Percentiles rank a stretch among this genome's conserved stretches.
These are phyloP conservation scores for Pseudopyrenochaeta lycopersici DNA, from an alignment of 2,329 filamentous ascomycete genomes.

Conservation along the genomic window DNA sequence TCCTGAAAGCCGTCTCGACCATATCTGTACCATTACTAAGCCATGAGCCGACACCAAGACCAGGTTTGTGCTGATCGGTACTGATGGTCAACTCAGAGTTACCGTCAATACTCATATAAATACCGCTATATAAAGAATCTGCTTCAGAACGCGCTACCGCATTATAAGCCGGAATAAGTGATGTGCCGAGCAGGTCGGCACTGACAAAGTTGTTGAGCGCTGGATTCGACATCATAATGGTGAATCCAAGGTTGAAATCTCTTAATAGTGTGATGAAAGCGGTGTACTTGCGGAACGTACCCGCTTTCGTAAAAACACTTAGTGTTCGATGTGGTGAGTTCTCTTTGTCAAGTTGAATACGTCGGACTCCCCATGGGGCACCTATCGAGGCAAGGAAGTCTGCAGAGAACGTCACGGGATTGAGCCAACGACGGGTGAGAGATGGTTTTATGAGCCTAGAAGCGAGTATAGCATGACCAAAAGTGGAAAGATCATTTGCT, in stretches of 20 bases:
- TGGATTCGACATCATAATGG: conserved; percentile 43
- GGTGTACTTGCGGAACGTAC: conserved; percentile 54
- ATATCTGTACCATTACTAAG: conserved; percentile 45
- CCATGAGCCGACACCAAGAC: conserved; percentile 41
- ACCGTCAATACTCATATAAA: conserved; percentile 25
- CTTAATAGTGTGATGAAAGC: conserved; percentile 53
- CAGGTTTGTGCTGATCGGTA: conserved; percentile 33
- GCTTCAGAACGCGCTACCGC: conserved; percentile 41
- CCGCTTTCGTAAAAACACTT: conserved; percentile 55
- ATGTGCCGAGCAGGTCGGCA: conserved; percentile 18
- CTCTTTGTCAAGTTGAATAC: conserved; percentile 21
- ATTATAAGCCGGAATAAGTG: conserved; percentile 32
- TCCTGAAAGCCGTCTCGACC: conserved; percentile 20
- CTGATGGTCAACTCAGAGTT: conserved; percentile 40
- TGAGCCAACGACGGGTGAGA: conserved; percentile 54
- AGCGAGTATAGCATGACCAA: conserved; percentile 52
- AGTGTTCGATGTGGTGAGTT: conserved; percentile 20
- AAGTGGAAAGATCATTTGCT: conserved; percentile 46
- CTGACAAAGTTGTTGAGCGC: conserved; percentile 8
- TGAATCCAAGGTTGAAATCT: conserved; percentile 56
- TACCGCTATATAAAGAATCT: conserved; percentile 32
- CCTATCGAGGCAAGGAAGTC: conserved; percentile 44
- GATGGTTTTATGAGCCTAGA: conserved; percentile 46
- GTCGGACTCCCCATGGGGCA: conserved; percentile 52
- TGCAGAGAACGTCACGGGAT: conserved; percentile 51